Evolutionary conservation across 208 protist species (phyloP).

Genomic region (Crithidia fasciculata): DNA sequence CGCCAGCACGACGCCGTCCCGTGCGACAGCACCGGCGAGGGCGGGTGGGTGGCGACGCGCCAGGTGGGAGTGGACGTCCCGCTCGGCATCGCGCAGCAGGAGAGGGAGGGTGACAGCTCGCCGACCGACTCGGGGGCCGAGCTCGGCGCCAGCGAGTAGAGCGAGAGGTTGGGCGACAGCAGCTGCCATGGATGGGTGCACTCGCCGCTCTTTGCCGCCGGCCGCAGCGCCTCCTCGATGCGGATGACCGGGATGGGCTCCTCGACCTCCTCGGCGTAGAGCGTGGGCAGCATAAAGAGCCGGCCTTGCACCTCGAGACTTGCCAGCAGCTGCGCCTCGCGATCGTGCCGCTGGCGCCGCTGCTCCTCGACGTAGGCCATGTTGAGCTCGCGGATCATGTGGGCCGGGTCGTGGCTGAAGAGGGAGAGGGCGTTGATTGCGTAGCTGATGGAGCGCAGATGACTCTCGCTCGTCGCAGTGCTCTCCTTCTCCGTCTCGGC

Average conservation of each 20-base stretch:
- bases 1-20: slow-evolving; percentile 11
- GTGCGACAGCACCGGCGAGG: background rate
- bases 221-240: slow-evolving; percentile 14
- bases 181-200: slow-evolving; percentile 24
- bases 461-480: slow-evolving; percentile 11
- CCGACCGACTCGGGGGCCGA: slow-evolving; percentile 32
- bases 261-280: slow-evolving; percentile 34
- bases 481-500: slow-evolving; percentile 23
- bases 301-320: slow-evolving; percentile 32
- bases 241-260: slow-evolving; percentile 25
- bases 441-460: slow-evolving; percentile 31
- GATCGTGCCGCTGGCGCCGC: slow-evolving; percentile 40
- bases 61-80: slow-evolving; percentile 18
- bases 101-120: slow-evolving; percentile 29
- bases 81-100: slow-evolving; percentile 18
- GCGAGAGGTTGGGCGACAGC: slow-evolving; percentile 26
- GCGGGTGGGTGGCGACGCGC: slow-evolving; percentile 1
- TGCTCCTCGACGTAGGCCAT: slow-evolving; percentile 39
- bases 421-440: slow-evolving; percentile 38
- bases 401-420: slow-evolving; percentile 38
- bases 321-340: slow-evolving; percentile 36
- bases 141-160: slow-evolving; percentile 23
- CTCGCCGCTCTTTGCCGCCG: slow-evolving; percentile 1
- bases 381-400: slow-evolving; percentile 48
- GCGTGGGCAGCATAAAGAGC: slow-evolving; percentile 45